Conservation (phyloP, 805 yeast species). For the Ogataea pini region DNA sequence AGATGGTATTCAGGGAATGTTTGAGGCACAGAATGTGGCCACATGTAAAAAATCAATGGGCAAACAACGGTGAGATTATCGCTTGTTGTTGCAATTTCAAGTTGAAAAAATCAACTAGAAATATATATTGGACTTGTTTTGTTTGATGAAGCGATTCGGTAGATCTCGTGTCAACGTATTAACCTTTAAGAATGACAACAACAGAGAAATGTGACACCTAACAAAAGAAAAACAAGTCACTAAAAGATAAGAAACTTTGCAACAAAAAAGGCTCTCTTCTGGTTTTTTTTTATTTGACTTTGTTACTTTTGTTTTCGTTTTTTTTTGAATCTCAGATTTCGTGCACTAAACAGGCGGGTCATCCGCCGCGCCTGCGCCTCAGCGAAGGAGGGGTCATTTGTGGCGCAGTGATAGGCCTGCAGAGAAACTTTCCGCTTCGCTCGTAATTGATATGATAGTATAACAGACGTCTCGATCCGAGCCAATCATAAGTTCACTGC, state of each 20-base stretch:
- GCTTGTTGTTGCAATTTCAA: slow-evolving; percentile 1
- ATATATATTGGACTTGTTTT: neutral
- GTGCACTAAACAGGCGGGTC: slow-evolving; percentile 6
- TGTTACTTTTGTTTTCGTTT: slow-evolving; percentile 1
- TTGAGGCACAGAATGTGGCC: neutral
- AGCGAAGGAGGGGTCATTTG: neutral
- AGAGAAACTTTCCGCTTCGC: too few species aligned
- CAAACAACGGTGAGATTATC: neutral
- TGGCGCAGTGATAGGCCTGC: slow-evolving; percentile 1
- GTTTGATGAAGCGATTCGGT: neutral
- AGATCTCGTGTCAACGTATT: neutral
- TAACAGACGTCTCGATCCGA: too few species aligned
- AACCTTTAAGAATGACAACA: neutral
- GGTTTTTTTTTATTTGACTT: neutral
- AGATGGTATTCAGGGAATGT: neutral
- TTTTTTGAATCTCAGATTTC: slow-evolving; percentile 3
- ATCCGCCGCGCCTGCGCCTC: slow-evolving; percentile 6
- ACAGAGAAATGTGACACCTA: neutral
- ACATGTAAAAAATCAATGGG: neutral
- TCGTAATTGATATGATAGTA: neutral
- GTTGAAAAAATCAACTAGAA: neutral
- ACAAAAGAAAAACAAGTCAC: neutral
- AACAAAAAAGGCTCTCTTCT: neutral
- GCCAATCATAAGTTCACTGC: too few species aligned
- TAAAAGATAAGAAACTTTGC: neutral